A percentile compares a stretch with the other conserved stretches of the same genome.
Conservation (phyloP, 2,329 filamentous ascomycete species). For the Xylariaceae sp. region DNA sequence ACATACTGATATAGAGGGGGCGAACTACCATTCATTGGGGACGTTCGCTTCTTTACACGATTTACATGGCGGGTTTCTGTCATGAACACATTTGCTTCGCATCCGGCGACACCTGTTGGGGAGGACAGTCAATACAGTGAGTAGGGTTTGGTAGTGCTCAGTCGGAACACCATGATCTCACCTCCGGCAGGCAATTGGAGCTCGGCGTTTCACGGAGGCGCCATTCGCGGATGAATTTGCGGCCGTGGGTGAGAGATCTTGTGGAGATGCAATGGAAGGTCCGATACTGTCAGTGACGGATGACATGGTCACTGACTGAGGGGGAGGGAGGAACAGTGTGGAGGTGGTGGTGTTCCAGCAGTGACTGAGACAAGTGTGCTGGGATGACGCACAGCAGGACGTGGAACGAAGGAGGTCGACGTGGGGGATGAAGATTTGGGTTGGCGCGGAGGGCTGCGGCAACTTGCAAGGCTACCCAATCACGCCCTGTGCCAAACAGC, state of each 20-base stretch:
- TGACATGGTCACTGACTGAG: constrained; percentile 7
- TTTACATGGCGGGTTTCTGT: constrained; percentile 47
- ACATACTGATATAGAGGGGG: no score
- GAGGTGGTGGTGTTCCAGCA: no score
- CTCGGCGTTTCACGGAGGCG: constrained; percentile 41
- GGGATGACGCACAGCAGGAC: neutral
- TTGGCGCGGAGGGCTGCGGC: no score
- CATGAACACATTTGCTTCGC: constrained; percentile 52
- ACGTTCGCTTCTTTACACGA: constrained; percentile 48
- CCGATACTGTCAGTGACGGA: constrained; percentile 11
- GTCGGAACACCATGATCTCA: constrained; percentile 23
- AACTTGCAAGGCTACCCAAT: no score
- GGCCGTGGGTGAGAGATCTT: constrained; percentile 5
- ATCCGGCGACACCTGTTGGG: constrained; percentile 51
- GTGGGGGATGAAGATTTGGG: neutral
- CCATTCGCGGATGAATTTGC: constrained; percentile 7
- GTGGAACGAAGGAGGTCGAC: neutral
- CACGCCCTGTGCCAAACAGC: no score
- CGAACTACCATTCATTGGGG: constrained; percentile 46
- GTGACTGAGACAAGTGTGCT: no score
- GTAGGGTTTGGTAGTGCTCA: neutral
- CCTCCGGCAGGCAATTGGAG: constrained; percentile 51
- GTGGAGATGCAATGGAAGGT: constrained; percentile 21
- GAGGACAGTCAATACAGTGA: constrained; percentile 1
- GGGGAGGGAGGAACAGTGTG: no score